Evolutionary conservation across 805 yeast genomes (phyloP).

Genomic region (Zygoascus flipseniorum): DNA sequence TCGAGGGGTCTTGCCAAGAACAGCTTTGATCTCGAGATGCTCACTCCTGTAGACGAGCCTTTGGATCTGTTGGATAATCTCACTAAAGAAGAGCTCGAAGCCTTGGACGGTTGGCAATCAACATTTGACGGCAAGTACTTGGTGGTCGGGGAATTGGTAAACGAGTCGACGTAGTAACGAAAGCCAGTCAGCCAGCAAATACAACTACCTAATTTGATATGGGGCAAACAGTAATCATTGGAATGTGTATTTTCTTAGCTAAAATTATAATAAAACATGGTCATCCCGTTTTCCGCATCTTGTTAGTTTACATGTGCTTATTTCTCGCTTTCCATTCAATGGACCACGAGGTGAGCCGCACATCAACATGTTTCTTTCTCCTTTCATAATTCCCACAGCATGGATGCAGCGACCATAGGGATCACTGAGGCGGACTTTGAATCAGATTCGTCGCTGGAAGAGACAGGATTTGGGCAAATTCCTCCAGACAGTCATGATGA

Average conservation of each 20-base stretch:
- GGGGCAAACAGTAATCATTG: too few relatives aligned
- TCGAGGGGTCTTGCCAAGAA: slow-evolving; percentile 85
- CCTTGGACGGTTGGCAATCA: slow-evolving; percentile 77
- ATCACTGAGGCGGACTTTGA: not conserved
- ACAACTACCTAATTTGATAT: too few relatives aligned
- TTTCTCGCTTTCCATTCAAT: not conserved
- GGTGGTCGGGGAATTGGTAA: slow-evolving; percentile 51
- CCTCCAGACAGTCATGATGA: not conserved
- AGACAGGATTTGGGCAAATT: not conserved
- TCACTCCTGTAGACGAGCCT: slow-evolving; percentile 67
- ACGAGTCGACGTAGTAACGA: not conserved
- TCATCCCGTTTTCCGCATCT: too few relatives aligned
- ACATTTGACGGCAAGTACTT: slow-evolving; percentile 79
- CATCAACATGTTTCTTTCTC: not conserved
- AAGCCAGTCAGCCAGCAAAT: too few relatives aligned
- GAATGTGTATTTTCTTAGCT: too few relatives aligned
- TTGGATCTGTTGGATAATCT: slow-evolving; percentile 65
- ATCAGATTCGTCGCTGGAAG: not conserved
- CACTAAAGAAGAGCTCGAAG: slow-evolving; percentile 47
- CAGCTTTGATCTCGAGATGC: slow-evolving; percentile 63
- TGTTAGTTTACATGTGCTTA: too few relatives aligned
- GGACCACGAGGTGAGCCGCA: not conserved
- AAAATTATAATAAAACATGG: too few relatives aligned
- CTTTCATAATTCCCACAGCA: not conserved
- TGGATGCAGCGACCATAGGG: not conserved